Conservation (phyloP, 139 green algal species). For the Trebouxia sp. region DNA sequence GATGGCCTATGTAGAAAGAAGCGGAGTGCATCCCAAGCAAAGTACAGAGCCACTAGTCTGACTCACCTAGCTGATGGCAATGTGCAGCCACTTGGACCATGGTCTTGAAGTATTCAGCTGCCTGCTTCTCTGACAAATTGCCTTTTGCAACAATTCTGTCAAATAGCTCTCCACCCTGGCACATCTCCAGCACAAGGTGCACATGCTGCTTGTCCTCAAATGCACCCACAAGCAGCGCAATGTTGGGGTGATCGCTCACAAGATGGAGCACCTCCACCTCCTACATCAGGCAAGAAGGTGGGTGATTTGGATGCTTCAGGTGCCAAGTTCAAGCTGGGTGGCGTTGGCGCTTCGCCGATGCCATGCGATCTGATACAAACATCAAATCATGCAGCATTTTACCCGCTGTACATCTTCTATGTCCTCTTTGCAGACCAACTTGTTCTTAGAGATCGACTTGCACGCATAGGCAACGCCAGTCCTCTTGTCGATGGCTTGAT, state of each 20-base stretch:
- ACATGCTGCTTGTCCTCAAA: conserved; percentile 56
- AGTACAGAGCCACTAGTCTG: too few species aligned
- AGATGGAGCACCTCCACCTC: conserved; percentile 45
- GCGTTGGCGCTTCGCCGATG: too few species aligned
- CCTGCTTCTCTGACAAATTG: conserved; percentile 64
- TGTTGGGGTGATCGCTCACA: conserved; percentile 48
- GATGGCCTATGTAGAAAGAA: too few species aligned
- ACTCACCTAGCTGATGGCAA: conserved; percentile 62
- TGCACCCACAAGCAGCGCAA: conserved; percentile 44
- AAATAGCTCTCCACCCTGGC: conserved; percentile 79
- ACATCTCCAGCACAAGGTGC: conserved; percentile 62
- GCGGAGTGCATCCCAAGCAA: too few species aligned
- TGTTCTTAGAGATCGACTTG: conserved; percentile 88
- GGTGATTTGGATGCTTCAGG: too few species aligned
- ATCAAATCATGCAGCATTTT: too few species aligned
- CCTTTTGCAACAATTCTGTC: conserved; percentile 55
- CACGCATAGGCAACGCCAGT: conserved; percentile 60
- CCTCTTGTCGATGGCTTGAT: conserved; percentile 43
- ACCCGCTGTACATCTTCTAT: conserved; percentile 86
- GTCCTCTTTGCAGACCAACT: conserved; percentile 80
- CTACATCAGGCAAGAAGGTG: too few species aligned
- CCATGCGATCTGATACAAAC: too few species aligned
- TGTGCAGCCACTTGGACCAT: conserved; percentile 71
- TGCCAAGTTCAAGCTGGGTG: too few species aligned
- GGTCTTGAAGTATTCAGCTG: conserved; percentile 60